phyloP scores from a whole-genome alignment of 2,329 filamentous ascomycete species.

The Calcarisporium arbuscula region DNA sequence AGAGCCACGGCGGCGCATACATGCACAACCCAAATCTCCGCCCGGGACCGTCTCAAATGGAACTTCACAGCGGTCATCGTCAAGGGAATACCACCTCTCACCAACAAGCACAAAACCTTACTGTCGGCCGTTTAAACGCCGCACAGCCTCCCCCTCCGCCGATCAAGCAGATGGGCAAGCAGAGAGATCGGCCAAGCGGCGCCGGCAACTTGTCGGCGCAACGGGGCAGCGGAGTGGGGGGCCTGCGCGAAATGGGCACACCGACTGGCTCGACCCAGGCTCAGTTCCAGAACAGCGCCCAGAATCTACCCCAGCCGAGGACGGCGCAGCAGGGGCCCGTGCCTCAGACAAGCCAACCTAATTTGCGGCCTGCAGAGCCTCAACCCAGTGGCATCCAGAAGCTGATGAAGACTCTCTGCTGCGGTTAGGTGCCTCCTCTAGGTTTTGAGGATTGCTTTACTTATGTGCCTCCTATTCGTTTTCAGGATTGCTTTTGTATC shows the following conservation, averaged over 20 bases:
- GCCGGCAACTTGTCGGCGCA: conserved; percentile 67
- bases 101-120: conserved; percentile 59
- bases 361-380: conserved; percentile 55
- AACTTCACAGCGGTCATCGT: conserved; percentile 70
- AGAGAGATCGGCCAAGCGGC: conserved; percentile 69
- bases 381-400: conserved; percentile 81
- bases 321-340: conserved; percentile 55
- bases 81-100: conserved; percentile 59
- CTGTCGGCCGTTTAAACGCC: conserved; percentile 87
- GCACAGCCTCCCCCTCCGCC: conserved; percentile 83
- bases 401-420: conserved; percentile 88
- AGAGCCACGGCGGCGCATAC: conserved; percentile 56
- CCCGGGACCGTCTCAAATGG: conserved; percentile 77
- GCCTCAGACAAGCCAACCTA: conserved; percentile 46
- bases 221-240: conserved; percentile 69
- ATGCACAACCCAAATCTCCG: conserved; percentile 72
- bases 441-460: conserved; percentile 80
- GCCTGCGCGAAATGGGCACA: conserved; percentile 69
- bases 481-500: conserved; percentile 22
- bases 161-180: conserved; percentile 74
- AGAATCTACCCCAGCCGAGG: conserved; percentile 68
- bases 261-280: conserved; percentile 89
- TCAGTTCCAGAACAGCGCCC: conserved; percentile 92
- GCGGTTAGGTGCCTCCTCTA: conserved; percentile 51
- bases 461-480: conserved; percentile 32